phyloP scores from a whole-genome alignment of 2,329 filamentous ascomycete species.

The Westerdykella sp. region DNA sequence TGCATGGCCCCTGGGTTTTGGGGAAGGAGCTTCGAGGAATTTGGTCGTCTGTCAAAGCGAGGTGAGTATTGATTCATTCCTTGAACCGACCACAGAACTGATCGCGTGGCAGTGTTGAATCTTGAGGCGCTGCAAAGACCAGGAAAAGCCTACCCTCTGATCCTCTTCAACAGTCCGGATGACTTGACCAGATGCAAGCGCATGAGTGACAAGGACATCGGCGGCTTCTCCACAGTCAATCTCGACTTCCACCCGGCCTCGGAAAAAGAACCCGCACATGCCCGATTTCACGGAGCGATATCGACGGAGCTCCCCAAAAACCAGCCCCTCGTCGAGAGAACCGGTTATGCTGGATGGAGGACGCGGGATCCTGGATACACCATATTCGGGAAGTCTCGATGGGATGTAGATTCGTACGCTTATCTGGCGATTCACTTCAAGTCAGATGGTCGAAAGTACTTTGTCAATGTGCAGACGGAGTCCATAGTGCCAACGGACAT shows the following conservation, averaged over 20 bases:
- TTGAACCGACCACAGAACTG: conserved; percentile 17
- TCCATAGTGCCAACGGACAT: conserved; percentile 90
- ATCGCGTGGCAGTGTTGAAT: conserved; percentile 51
- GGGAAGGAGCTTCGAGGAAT: conserved; percentile 53
- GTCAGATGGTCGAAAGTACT: conserved; percentile 85
- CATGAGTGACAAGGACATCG: conserved; percentile 82
- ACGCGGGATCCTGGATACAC: conserved; percentile 71
- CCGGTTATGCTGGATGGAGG: conserved; percentile 85
- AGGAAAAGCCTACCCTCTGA: conserved; percentile 57
- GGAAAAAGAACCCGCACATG: conserved; percentile 56
- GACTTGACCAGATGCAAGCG: conserved; percentile 54
- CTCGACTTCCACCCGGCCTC: conserved; percentile 57
- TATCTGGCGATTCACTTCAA: conserved; percentile 85
- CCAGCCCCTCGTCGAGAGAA: conserved; percentile 66
- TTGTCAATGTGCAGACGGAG: conserved; percentile 93
- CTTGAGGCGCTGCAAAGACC: conserved; percentile 64
- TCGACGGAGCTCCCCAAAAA: conserved; percentile 75
- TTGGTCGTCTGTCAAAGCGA: conserved; percentile 51
- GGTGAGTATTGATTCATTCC: conserved; percentile 39
- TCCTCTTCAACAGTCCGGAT: conserved; percentile 53
- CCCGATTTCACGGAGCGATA: conserved; percentile 80
- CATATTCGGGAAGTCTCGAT: conserved; percentile 77
- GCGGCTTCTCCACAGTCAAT: conserved; percentile 70
- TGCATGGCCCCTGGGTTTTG: conserved; percentile 47
- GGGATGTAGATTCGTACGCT: conserved; percentile 83